Conservation (phyloP, 1,139 yeast genomes). For the Candida neerlandica region DNA sequence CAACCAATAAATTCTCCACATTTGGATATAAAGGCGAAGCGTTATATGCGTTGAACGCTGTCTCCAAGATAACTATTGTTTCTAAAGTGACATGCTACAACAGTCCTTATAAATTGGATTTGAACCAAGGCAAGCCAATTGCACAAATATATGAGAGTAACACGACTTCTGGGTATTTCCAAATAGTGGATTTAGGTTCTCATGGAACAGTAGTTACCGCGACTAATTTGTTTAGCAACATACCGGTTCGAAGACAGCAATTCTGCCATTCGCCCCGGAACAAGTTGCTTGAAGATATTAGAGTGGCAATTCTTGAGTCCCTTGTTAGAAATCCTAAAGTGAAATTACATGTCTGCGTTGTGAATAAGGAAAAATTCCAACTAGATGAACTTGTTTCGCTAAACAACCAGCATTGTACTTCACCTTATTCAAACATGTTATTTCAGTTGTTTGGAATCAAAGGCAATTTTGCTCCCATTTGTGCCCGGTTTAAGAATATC, state of each 20-base stretch:
- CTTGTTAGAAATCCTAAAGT: constrained; percentile 30
- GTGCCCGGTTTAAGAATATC: constrained; percentile 25
- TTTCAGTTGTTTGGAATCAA: constrained; percentile 13
- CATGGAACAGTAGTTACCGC: constrained; percentile 58
- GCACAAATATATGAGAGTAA: constrained; percentile 7
- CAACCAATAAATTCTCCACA: constrained; percentile 52
- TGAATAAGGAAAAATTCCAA: constrained; percentile 12
- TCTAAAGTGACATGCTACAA: constrained; percentile 27
- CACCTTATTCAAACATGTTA: constrained; percentile 6
- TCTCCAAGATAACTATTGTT: constrained; percentile 36
- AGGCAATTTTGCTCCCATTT: constrained; percentile 20
- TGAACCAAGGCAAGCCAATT: background rate
- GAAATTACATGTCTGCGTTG: constrained; percentile 21
- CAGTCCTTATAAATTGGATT: constrained; percentile 8
- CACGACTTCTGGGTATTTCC: constrained; percentile 7
- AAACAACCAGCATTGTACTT: background rate
- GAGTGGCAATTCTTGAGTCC: constrained; percentile 34
- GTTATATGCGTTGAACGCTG: constrained; percentile 55
- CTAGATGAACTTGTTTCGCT: constrained; percentile 10
- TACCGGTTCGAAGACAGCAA: constrained; percentile 59
- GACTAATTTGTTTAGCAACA: constrained; percentile 48
- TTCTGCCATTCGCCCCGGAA: constrained; percentile 23
- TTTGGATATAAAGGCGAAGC: constrained; percentile 89
- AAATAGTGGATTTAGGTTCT: constrained; percentile 1
- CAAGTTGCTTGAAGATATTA: constrained; percentile 32